A percentile compares a stretch with the other conserved stretches of the same genome.
These are phyloP conservation scores for Lophium mytilinum DNA, from an alignment of 495 filamentous ascomycete genomes.

Conservation along the genomic window DNA sequence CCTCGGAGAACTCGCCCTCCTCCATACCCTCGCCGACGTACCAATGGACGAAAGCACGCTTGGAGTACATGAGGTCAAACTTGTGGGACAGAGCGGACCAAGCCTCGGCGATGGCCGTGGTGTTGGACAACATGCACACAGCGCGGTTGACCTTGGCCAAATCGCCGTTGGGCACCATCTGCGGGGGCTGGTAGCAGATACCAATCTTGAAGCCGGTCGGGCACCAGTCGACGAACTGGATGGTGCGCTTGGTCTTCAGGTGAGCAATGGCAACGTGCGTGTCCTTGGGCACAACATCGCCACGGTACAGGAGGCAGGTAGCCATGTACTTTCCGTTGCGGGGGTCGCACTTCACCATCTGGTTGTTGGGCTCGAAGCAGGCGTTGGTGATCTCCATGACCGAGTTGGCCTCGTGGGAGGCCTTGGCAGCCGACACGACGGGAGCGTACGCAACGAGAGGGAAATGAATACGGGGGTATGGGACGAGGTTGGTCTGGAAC, in stretches of 20 bases:
- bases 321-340: constrained; percentile 99
- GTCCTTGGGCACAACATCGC: constrained; percentile 95
- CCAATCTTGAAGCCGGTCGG: constrained; percentile 99
- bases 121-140: constrained; percentile 99
- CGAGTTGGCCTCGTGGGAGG: constrained; percentile 72
- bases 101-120: constrained; percentile 95
- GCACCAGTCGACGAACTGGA: constrained; percentile 99
- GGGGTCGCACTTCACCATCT: constrained; percentile 99
- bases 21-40: constrained; percentile 99
- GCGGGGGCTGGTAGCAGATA: constrained; percentile 97
- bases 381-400: constrained; percentile 42
- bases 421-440: constrained; percentile 87
- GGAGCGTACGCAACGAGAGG: constrained; percentile 94
- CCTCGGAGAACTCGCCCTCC: constrained; percentile 98
- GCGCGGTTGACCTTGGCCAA: constrained; percentile 95
- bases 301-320: constrained; percentile 94
- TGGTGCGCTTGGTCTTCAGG: constrained; percentile 97
- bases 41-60: constrained; percentile 99
- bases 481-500: constrained; percentile 99
- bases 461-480: constrained; percentile 99
- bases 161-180: constrained; percentile 92
- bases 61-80: constrained; percentile 99
- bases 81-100: constrained; percentile 97
- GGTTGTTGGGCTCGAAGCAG: constrained; percentile 72
- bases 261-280: constrained; percentile 82